A percentile compares a stretch with the other conserved stretches of the same genome.
Evolutionary conservation across 768 basidiomycete species (phyloP).

Genomic region (Crepidotus variabilis): DNA sequence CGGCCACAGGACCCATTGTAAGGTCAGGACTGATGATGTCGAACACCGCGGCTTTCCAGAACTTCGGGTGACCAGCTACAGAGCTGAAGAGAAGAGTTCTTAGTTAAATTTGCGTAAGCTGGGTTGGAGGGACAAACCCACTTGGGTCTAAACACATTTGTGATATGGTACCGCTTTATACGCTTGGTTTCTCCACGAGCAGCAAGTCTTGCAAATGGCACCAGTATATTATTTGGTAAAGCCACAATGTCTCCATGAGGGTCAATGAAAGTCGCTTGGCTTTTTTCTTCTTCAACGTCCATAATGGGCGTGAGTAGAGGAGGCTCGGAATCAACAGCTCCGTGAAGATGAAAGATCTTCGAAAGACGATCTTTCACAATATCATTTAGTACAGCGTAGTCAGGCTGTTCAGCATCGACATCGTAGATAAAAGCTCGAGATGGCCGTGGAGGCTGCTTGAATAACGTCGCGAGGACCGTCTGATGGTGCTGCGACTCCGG

Average conservation of each 20-base stretch:
- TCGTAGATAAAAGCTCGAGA: constrained; percentile 75
- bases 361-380: constrained; percentile 75
- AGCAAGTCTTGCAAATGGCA: constrained; percentile 82
- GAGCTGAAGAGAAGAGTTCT: constrained; percentile 34
- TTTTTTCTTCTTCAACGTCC: constrained; percentile 58
- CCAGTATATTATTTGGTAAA: constrained; percentile 67
- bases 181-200: constrained; percentile 59
- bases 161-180: constrained; percentile 82
- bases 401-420: constrained; percentile 59
- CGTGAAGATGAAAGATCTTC: constrained; percentile 82
- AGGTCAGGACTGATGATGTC: constrained; percentile 82
- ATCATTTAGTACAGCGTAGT: constrained; percentile 67
- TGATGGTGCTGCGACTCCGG: constrained; percentile 80
- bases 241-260: constrained; percentile 72
- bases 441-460: constrained; percentile 65
- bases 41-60: constrained; percentile 71
- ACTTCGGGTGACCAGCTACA: constrained; percentile 70
- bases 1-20: constrained; percentile 57
- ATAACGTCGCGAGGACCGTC: constrained; percentile 72
- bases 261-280: constrained; percentile 75
- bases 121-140: constrained; percentile 21
- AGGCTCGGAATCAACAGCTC: constrained; percentile 84
- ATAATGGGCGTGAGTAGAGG: constrained; percentile 77
- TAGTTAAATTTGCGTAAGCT: neutral
- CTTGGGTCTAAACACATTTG: constrained; percentile 70